Evolutionary conservation across 371 early-diverging fungal species (phyloP).

Genomic region (Mucor racemosus): DNA sequence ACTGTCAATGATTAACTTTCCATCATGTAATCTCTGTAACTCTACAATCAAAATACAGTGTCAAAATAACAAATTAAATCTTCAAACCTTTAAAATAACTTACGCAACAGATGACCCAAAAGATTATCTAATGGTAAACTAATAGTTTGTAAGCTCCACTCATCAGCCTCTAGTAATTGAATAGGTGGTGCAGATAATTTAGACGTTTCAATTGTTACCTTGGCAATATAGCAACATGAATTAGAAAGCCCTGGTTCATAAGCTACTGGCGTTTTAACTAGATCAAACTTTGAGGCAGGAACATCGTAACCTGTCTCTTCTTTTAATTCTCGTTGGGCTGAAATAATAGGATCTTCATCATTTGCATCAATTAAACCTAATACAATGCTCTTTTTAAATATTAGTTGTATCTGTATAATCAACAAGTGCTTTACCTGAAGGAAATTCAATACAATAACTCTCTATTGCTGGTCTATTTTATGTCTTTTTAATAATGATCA

Average conservation of each 20-base stretch:
- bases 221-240: constrained; percentile 56
- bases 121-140: constrained; percentile 47
- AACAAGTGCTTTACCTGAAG: constrained; percentile 49
- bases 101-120: constrained; percentile 32
- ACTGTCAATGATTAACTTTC: constrained; percentile 26
- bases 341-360: constrained; percentile 44
- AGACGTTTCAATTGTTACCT: constrained; percentile 32
- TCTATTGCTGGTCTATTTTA: constrained; percentile 58
- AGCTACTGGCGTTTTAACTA: constrained; percentile 35
- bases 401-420: too few relatives aligned
- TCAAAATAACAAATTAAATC: too few relatives aligned
- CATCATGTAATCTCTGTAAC: constrained; percentile 14
- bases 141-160: constrained; percentile 60
- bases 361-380: constrained; percentile 58
- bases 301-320: constrained; percentile 65
- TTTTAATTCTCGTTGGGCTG: constrained; percentile 61
- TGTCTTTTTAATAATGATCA: background rate
- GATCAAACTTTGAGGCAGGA: constrained; percentile 4
- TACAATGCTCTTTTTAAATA: background rate
- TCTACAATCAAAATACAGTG: background rate
- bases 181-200: constrained; percentile 14
- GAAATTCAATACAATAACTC: constrained; percentile 63
- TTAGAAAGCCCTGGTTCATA: constrained; percentile 69
- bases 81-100: background rate
- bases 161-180: constrained; percentile 52